These are phyloP conservation scores for Trichoderma arundinaceum DNA, from an alignment of 2,329 filamentous ascomycete species.

Conservation along the genomic window DNA sequence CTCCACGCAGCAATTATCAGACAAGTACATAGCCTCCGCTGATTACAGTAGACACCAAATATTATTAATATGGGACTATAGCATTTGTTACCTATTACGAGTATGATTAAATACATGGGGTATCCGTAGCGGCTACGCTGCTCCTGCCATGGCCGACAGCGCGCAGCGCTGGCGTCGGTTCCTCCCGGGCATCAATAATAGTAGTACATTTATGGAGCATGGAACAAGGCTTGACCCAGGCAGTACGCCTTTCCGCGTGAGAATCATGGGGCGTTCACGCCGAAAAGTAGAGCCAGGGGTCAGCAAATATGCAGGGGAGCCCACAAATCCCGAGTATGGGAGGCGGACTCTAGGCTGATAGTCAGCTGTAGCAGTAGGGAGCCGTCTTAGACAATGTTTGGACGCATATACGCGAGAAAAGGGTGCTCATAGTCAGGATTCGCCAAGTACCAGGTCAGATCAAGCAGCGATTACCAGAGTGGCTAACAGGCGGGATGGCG, in stretches of 20 bases:
- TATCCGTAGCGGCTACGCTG: constrained; percentile 9
- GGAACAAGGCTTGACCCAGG: neutral
- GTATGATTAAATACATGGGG: neutral
- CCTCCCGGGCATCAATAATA: constrained; percentile 9
- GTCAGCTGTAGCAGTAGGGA: neutral
- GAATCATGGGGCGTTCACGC: neutral
- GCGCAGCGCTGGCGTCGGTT: neutral
- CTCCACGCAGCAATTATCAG: neutral
- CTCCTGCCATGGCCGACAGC: neutral
- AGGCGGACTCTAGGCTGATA: neutral
- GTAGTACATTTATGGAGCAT: neutral
- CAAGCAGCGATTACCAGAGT: neutral
- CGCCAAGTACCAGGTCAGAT: neutral
- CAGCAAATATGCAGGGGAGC: neutral
- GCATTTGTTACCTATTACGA: constrained; percentile 12
- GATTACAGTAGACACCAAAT: neutral
- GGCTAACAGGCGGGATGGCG: neutral
- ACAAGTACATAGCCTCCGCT: neutral
- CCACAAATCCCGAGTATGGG: neutral
- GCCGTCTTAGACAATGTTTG: constrained; percentile 7
- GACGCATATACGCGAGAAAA: neutral
- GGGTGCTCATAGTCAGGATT: constrained; percentile 12
- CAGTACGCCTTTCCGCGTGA: neutral
- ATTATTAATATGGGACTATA: constrained; percentile 16
- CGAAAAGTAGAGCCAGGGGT: neutral